Evolutionary conservation across 1,284 basidiomycete species (phyloP).

Genomic region (Cryptococcus hybrid): DNA sequence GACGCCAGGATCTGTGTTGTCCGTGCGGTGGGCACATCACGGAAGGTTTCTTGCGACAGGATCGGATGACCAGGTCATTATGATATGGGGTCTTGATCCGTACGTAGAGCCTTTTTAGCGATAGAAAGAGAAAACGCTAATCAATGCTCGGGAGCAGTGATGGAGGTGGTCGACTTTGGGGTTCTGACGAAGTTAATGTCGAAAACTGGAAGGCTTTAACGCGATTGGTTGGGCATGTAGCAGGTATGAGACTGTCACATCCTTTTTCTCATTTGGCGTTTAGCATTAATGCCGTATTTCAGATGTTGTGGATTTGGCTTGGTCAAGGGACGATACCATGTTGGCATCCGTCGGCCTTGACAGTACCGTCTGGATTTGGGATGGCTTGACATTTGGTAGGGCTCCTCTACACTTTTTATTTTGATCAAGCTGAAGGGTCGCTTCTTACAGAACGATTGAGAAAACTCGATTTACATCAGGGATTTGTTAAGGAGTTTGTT

Average conservation of each 20-base stretch:
- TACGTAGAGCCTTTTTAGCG: conserved; percentile 53
- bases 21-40: conserved; percentile 93
- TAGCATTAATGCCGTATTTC: background rate
- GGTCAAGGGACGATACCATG: conserved; percentile 87
- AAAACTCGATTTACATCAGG: conserved; percentile 84
- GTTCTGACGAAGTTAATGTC: conserved; percentile 89
- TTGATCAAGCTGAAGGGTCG: background rate
- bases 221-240: conserved; percentile 87
- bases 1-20: conserved; percentile 71
- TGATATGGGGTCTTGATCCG: conserved; percentile 98
- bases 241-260: conserved; percentile 57
- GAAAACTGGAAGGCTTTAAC: conserved; percentile 96
- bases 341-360: conserved; percentile 94
- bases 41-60: conserved; percentile 94
- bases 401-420: background rate
- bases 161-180: conserved; percentile 82
- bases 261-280: conserved; percentile 5
- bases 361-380: conserved; percentile 89
- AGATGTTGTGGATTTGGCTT: conserved; percentile 96
- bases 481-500: conserved; percentile 97
- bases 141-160: conserved; percentile 52
- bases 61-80: conserved; percentile 90
- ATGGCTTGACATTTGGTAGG: conserved; percentile 78
- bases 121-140: too few species aligned
- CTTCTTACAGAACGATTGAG: conserved; percentile 64